Evolutionary conservation across 208 protist species (phyloP), one percentile per base, ranked within the genome.

Genomic region (Trypanosoma rangeli): DNA sequence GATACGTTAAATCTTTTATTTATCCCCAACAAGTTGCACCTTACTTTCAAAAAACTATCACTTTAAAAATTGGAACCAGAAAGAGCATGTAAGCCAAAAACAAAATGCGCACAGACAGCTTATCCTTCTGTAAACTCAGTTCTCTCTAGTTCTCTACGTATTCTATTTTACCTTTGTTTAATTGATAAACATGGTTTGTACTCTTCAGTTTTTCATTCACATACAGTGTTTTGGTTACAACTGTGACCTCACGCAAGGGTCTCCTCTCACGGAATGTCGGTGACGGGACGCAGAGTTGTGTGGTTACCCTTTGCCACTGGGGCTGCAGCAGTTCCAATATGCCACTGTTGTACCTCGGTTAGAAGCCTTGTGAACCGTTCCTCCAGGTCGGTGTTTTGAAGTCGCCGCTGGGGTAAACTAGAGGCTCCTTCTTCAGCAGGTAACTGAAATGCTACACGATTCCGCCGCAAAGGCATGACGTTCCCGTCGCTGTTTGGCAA

Each of bases 351-450:
- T 35, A 73, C 53, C 24, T 73, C 59, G 28, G 20, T 67, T 5
- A 65, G 60, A 31, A 73, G 39, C 46, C 59, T 65, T 2, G 54
- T 53, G 28, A 58, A 73, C n/a, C 68, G 44, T 29, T 59, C 60
- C 33, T 33, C 60, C 12, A 73, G 60, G 31, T 73, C 59, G n/a
- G 24, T 35, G 31, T 61, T 57, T 15, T 67, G 3, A 9, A 52
- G 24, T 8, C 5, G 46, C 22, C 53, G 48, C 28, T 48, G 22
- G n/a, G 50, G 52, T 13, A 18, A 10, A 55, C 28, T 33, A 15
- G 15, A 31, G 33, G 63, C 20, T 4, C 10, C 0, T 50, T 52
- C 35, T 52, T 22, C 4, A 52, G n/a, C 33, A 29, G 8, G 12
- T 33, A n/a, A n/a, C 22, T 18, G 5, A 64, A 16, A 37, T 18